Percentiles rank a stretch among this genome's conserved stretches.
Evolutionary conservation across 2,329 filamentous ascomycete species (phyloP).

Genomic region (Immersiporthe knoxdaviesiana): DNA sequence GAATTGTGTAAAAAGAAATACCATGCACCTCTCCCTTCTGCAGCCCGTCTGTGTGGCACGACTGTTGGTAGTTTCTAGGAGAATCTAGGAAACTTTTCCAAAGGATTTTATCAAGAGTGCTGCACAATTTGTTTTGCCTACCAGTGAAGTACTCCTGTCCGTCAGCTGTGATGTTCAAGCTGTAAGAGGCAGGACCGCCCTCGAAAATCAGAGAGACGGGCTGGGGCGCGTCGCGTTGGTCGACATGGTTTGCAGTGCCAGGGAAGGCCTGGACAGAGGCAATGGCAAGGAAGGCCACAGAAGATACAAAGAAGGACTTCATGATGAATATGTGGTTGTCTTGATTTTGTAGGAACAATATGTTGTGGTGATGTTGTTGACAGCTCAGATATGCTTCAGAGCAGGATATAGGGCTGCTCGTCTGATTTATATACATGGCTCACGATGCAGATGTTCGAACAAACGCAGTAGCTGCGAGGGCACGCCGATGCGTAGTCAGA

Average conservation of each 20-base stretch:
- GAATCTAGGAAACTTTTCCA: no score
- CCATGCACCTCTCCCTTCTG: neutral
- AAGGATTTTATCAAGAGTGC: neutral
- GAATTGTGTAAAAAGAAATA: no score
- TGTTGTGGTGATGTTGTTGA: neutral
- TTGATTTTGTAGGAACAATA: neutral
- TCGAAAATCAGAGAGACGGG: slow-evolving; percentile 12
- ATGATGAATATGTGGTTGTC: neutral
- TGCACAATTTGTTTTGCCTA: slow-evolving; percentile 6
- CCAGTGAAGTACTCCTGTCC: slow-evolving; percentile 20
- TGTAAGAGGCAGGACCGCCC: slow-evolving; percentile 17
- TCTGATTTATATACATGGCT: neutral
- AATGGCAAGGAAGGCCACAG: neutral
- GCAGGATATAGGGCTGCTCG: neutral
- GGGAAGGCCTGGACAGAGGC: neutral
- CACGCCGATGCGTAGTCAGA: neutral
- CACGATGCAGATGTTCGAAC: neutral
- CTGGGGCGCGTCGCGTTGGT: neutral
- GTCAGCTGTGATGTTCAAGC: slow-evolving; percentile 18
- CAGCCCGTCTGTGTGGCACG: neutral
- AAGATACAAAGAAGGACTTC: neutral
- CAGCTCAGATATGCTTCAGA: neutral
- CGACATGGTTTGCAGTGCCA: neutral
- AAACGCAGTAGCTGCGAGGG: neutral
- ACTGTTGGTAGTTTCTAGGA: neutral